phyloP scores from a whole-genome alignment of 164 flowering plant species.

The Liquidambar formosana region DNA sequence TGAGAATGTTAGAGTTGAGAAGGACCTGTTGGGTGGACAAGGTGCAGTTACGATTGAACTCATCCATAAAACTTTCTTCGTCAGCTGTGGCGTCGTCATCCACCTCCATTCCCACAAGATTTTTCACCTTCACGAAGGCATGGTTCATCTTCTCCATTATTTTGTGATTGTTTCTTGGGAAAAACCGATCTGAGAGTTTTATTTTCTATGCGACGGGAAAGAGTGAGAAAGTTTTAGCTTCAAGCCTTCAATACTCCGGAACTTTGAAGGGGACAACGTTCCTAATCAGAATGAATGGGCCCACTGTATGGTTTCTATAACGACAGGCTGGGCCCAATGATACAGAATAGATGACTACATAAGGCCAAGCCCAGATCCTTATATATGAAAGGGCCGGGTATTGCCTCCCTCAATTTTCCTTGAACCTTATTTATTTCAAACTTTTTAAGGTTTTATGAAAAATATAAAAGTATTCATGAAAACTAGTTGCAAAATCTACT shows the following conservation, averaged over 20 bases:
- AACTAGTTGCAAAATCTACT: too few species aligned
- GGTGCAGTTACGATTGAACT: constrained; percentile 86
- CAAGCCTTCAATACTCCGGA: background rate
- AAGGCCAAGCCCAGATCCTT: too few species aligned
- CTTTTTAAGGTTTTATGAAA: too few species aligned
- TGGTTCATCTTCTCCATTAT: constrained; percentile 78
- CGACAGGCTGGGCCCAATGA: too few species aligned
- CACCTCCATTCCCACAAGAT: constrained; percentile 83
- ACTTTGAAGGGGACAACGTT: background rate
- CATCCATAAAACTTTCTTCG: constrained; percentile 56
- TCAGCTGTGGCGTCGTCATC: constrained; percentile 50
- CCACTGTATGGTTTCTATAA: too few species aligned
- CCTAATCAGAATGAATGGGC: too few species aligned
- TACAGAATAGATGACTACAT: too few species aligned
- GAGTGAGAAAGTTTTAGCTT: background rate
- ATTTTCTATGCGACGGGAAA: background rate
- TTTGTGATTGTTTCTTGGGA: constrained; percentile 1
- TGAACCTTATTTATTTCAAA: too few species aligned
- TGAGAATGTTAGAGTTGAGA: background rate
- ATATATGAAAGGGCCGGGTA: too few species aligned
- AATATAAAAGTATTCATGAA: too few species aligned
- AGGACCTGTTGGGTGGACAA: constrained; percentile 79
- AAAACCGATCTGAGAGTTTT: background rate
- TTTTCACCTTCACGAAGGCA: constrained; percentile 80
- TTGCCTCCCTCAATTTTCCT: too few species aligned